Evolutionary conservation across 2,329 filamentous ascomycete genomes (phyloP).

Genomic region (Stemphylium lycopersici): DNA sequence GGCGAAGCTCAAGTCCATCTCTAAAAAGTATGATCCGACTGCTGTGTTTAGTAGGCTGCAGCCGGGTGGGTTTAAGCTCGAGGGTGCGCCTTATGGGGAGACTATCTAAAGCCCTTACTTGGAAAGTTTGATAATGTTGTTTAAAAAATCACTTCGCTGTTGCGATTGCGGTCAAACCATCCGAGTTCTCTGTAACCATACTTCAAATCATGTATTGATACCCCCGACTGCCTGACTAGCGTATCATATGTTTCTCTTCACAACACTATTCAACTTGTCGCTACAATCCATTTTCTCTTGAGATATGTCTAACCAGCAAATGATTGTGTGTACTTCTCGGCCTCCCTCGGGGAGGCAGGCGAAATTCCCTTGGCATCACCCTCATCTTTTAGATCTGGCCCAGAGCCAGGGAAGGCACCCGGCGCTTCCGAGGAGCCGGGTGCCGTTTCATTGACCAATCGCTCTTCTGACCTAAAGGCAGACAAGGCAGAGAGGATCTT

Average conservation of each 20-base stretch:
- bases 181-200: no score
- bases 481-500: constrained; percentile 9
- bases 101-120: not conserved
- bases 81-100: constrained; percentile 21
- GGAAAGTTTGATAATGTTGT: no score
- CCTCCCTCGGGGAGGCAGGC: constrained; percentile 6
- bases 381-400: constrained; percentile 11
- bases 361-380: constrained; percentile 2
- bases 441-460: constrained; percentile 16
- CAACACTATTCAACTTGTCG: no score
- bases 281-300: no score
- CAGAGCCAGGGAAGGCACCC: constrained; percentile 27
- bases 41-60: constrained; percentile 30
- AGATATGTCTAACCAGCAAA: not conserved
- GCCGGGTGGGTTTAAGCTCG: constrained; percentile 29
- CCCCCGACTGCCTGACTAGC: no score
- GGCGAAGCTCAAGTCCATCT: constrained; percentile 23
- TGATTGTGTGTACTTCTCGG: constrained; percentile 10
- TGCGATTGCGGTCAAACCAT: no score
- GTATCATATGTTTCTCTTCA: no score
- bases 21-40: constrained; percentile 29
- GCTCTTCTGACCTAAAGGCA: constrained; percentile 13
- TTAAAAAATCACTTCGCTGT: no score
- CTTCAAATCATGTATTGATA: no score
- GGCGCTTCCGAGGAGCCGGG: constrained; percentile 26